Base-by-base conservation (phyloP, 1,284 basidiomycete species). In the Tilletia setariae region DNA sequence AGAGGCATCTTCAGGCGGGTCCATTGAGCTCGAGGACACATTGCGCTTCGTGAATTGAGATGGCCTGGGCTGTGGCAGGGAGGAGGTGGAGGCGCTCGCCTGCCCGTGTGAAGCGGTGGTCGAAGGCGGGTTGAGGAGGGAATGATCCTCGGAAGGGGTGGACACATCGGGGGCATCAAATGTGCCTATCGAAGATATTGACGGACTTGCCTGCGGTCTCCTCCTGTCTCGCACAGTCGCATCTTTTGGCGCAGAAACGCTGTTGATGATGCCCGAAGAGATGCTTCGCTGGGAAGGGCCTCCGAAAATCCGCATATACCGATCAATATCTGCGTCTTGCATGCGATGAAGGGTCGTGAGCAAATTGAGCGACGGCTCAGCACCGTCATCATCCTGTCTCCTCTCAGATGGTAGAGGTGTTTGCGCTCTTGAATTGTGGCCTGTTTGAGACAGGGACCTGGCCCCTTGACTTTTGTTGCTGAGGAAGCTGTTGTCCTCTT, bases 301-400 rank as follows among this genome's bases (percentile, higher is more conserved):
- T 0, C 28, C 28, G 35, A 61, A 61, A n/a, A 63, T 35, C 25
- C 62, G 64, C 30, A 64, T 47, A 8, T 65, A 53, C n/a, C 65
- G 40, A 8, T 67, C 65, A n/a, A 70, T 28, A 11, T 70, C 65
- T 6, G 28, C 68, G 42, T 67, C 68, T 19, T 53, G 21, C 59
- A 70, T 66, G 16, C 62, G 68, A 43, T 67, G 65, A 1, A 70
- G 59, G 11, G 59, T 67, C 4, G 64, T 23, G 59, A 70, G 65
- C 30, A 67, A 44, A 21, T 61, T 61, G 28, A 32, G 32, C 1
- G 56, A 61, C 13, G 56, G 56, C 56, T 61, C 56, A 16, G 56
- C 32, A 15, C 28, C 28, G 56, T 61, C 56, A 8, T 32, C 25
- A 35, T 61, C 56, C 56, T 61, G 28, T 19, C 28, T 30, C 19